Base-by-base conservation (phyloP, 169 alveolate species). In the Plasmodium fragile region DNA sequence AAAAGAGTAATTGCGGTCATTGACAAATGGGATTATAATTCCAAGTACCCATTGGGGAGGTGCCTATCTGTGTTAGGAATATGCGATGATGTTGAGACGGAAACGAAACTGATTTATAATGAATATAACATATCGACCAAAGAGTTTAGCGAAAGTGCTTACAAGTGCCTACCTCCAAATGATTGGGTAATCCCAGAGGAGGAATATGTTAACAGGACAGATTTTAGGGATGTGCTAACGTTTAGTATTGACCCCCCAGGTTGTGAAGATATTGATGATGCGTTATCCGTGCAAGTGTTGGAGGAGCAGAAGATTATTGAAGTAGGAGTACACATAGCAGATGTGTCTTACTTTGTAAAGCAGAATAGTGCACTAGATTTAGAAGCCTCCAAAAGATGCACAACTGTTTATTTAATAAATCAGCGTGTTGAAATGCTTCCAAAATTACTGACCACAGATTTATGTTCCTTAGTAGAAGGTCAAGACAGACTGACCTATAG, bases 301-400 rank as follows among this genome's bases (percentile, higher is more conserved):
- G 95, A 97, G 65, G 96, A 95, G 71, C 95, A 92, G 28, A 87
- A 92, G 6, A 80, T 93, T 87, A 92, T 95, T 41, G 96, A 97
- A 95, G 97, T 99, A 7, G 99, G 99, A 18, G 99, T 99, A 10
- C 99, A 99, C 94, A 99, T 99, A 59, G 99, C 99, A 2, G 99
- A 99, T 95, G 99, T 99, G 5, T 98, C 99, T 52, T 98, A 99
- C 94, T 99, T 98, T 95, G 99, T 99, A 1, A 97, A 96, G 79
- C 98, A 99, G 18, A 99, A 97, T 41, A 97, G 99, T 18, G 98
- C 98, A 70, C 96, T 99, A 4, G 99, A 99, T 97, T 97, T 96
- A 73, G 99, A 99, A 96, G 99, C 99, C 0, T 98, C 99, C 11
- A 98, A 98, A 95, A 96, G 99, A 91, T 98, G 99, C 92, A 98